Evolutionary conservation across 2,329 filamentous ascomycete genomes (phyloP).

Genomic region (Juglanconis sp.): DNA sequence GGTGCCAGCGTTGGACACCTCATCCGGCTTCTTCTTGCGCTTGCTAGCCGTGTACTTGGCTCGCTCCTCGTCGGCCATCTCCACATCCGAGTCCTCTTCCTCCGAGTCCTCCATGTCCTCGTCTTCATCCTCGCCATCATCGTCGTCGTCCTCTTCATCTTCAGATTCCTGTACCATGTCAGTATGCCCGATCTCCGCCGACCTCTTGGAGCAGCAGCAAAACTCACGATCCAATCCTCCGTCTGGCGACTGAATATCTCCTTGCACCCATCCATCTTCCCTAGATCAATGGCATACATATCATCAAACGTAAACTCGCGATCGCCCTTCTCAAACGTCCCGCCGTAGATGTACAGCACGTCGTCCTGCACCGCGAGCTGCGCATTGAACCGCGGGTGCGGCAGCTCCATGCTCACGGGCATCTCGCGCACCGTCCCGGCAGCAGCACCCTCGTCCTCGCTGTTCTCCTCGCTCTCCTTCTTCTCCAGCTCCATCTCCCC

Average conservation of each 20-base stretch:
- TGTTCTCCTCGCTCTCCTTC: conserved; percentile 41
- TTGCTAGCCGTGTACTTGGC: conserved; percentile 51
- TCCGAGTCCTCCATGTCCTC: conserved; percentile 54
- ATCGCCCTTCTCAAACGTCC: conserved; percentile 93
- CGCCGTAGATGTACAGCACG: conserved; percentile 88
- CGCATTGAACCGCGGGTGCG: conserved; percentile 87
- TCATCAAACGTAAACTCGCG: conserved; percentile 95
- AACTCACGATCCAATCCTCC: conserved; percentile 75
- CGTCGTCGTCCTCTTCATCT: conserved; percentile 57
- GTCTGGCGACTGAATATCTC: conserved; percentile 84
- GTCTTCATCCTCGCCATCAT: conserved; percentile 55
- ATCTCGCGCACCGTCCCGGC: conserved; percentile 58
- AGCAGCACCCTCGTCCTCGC: conserved; percentile 52
- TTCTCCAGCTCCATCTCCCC: conserved; percentile 49
- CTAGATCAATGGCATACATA: conserved; percentile 88
- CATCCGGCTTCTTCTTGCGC: conserved; percentile 52
- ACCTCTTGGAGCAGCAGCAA: background rate
- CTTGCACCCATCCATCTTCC: conserved; percentile 89
- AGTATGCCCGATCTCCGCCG: conserved; percentile 17
- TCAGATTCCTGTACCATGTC: conserved; percentile 49
- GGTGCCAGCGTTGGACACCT: conserved; percentile 37
- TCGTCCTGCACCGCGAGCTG: conserved; percentile 90
- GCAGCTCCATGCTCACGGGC: conserved; percentile 74
- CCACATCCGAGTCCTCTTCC: conserved; percentile 46
- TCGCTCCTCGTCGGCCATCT: conserved; percentile 45